Evolutionary conservation across 768 basidiomycete species (phyloP).

Genomic region (Fibroporia radiculosa): DNA sequence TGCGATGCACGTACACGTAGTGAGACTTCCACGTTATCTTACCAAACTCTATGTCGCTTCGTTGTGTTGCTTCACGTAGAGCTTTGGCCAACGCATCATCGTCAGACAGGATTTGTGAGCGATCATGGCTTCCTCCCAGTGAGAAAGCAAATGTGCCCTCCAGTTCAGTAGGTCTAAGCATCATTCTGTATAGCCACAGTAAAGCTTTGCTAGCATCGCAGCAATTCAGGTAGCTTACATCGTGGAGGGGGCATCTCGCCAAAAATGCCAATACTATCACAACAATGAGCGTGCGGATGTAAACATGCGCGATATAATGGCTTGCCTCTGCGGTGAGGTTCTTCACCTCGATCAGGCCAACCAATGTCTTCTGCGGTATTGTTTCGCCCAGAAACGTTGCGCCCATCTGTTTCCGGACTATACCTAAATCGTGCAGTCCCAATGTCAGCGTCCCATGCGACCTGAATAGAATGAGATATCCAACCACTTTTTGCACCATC

Average conservation of each 20-base stretch:
- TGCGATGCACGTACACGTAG: not conserved
- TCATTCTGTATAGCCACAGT: not conserved
- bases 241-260: not conserved
- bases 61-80: not conserved
- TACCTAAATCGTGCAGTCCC: slow-evolving; percentile 21
- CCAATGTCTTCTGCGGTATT: slow-evolving; percentile 13
- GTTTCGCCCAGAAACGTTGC: slow-evolving; percentile 36
- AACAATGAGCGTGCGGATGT: not conserved
- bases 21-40: not conserved
- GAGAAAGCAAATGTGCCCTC: not conserved
- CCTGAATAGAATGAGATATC: not conserved
- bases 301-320: not conserved
- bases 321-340: slow-evolving; percentile 24
- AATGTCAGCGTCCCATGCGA: not conserved
- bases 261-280: not conserved
- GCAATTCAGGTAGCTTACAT: not conserved
- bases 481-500: slow-evolving; percentile 31
- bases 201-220: not conserved
- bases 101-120: not conserved
- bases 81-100: not conserved
- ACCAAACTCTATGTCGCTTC: not conserved
- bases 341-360: slow-evolving; percentile 33
- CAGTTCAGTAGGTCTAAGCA: not conserved
- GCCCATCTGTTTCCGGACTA: slow-evolving; percentile 32
- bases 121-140: not conserved